Percentiles rank a stretch among this genome's conserved stretches.
Conservation (phyloP, 2,329 filamentous ascomycete species). For the Sporothrix variecibatus region DNA sequence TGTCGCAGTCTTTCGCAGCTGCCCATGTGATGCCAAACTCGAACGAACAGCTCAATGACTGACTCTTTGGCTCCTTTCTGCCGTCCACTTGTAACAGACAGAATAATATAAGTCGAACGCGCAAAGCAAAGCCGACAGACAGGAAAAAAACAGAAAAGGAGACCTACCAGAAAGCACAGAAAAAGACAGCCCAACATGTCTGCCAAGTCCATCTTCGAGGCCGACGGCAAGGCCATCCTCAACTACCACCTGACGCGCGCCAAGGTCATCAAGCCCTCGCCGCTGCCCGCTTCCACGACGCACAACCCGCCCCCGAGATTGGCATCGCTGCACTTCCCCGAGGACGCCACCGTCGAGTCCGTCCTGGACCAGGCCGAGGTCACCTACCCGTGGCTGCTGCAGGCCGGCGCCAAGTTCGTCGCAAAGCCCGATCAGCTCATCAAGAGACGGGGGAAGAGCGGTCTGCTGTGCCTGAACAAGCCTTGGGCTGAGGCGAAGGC, state of each 20-base stretch:
- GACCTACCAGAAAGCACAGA: slow-evolving; percentile 4
- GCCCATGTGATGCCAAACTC: background rate
- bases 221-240: slow-evolving; percentile 99
- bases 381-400: slow-evolving; percentile 94
- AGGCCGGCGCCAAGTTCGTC: slow-evolving; percentile 84
- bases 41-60: background rate
- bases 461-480: slow-evolving; percentile 95
- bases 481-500: slow-evolving; percentile 90
- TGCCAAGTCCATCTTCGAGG: slow-evolving; percentile 96
- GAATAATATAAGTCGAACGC: background rate
- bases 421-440: slow-evolving; percentile 99
- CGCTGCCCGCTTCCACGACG: slow-evolving; percentile 77
- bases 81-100: slow-evolving; percentile 12
- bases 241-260: slow-evolving; percentile 99
- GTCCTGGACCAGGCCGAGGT: slow-evolving; percentile 94
- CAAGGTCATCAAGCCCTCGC: slow-evolving; percentile 95
- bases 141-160: background rate
- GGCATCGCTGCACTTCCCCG: slow-evolving; percentile 89
- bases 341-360: slow-evolving; percentile 77
- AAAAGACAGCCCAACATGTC: slow-evolving; percentile 60
- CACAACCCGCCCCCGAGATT: slow-evolving; percentile 93
- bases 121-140: background rate
- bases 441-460: slow-evolving; percentile 99
- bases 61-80: background rate
- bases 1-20: background rate